A percentile compares a stretch with the other conserved stretches of the same genome.
Conservation (phyloP, 2,329 filamentous ascomycete species). For the Cytospora schulzeri region DNA sequence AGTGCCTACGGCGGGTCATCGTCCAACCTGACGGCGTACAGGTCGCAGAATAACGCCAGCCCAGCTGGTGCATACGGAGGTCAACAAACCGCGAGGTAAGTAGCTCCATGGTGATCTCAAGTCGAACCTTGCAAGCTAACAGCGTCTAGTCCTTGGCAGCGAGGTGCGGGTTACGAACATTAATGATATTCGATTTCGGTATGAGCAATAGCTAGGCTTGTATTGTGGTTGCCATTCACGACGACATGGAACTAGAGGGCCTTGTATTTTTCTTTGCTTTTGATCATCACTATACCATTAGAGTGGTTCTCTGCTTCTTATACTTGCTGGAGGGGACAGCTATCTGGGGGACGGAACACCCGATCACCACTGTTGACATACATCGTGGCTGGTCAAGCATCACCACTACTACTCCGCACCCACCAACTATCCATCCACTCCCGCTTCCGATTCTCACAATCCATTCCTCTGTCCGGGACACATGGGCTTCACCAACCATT, state of each 20-base stretch:
- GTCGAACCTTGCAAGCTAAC: constrained; percentile 33
- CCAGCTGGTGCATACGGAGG: constrained; percentile 40
- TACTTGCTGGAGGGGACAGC: constrained; percentile 17
- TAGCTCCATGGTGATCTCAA: background rate
- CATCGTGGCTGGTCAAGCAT: background rate
- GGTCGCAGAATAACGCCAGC: constrained; percentile 44
- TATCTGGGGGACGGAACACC: constrained; percentile 5
- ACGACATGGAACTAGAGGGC: constrained; percentile 28
- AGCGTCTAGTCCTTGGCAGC: constrained; percentile 53
- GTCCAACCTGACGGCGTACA: constrained; percentile 40
- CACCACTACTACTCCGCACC: constrained; percentile 9
- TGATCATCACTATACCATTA: constrained; percentile 26
- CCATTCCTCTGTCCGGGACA: constrained; percentile 8
- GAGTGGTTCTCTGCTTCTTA: constrained; percentile 13
- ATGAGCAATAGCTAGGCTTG: constrained; percentile 16
- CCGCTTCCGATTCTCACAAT: constrained; percentile 1
- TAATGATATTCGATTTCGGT: constrained; percentile 29
- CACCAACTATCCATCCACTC: constrained; percentile 12
- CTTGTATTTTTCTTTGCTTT: constrained; percentile 24
- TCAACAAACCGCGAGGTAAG: constrained; percentile 52
- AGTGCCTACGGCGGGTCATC: constrained; percentile 38
- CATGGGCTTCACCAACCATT: constrained; percentile 9
- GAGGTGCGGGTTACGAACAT: constrained; percentile 57
- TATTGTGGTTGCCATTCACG: constrained; percentile 25
- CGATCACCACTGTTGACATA: constrained; percentile 8